Evolutionary conservation across 2,329 filamentous ascomycete genomes (phyloP).

Genomic region (Macrophomina pseudophaseolina): DNA sequence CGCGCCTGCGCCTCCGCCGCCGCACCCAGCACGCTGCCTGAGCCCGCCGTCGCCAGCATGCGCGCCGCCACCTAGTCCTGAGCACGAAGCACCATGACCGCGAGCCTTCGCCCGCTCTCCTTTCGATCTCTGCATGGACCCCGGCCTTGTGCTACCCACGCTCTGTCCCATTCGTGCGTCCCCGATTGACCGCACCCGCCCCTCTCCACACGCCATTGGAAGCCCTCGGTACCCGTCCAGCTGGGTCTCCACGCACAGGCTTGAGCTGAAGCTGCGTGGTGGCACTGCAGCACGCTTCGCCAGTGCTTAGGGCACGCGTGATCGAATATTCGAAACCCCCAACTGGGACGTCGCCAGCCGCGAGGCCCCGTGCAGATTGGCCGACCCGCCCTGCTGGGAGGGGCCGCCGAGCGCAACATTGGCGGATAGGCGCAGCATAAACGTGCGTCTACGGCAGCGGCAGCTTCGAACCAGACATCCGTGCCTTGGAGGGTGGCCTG

Average conservation of each 20-base stretch:
- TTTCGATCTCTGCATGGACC: constrained; percentile 41
- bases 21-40: constrained; percentile 20
- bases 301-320: constrained; percentile 46
- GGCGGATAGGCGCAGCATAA: constrained; percentile 47
- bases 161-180: constrained; percentile 46
- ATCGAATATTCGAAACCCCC: constrained; percentile 47
- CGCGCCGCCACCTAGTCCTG: constrained; percentile 39
- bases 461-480: constrained; percentile 41
- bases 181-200: constrained; percentile 34
- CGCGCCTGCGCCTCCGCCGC: constrained; percentile 17
- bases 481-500: constrained; percentile 36
- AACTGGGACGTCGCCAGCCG: constrained; percentile 45
- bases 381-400: constrained; percentile 42
- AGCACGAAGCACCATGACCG: constrained; percentile 28
- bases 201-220: constrained; percentile 17
- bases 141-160: constrained; percentile 43
- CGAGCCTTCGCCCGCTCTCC: constrained; percentile 36
- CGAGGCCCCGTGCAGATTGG: constrained; percentile 42
- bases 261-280: constrained; percentile 31
- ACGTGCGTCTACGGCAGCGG: constrained; percentile 45
- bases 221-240: constrained; percentile 26
- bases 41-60: constrained; percentile 38
- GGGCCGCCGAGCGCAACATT: constrained; percentile 40
- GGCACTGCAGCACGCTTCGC: constrained; percentile 43
- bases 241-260: constrained; percentile 24